Conservation (phyloP, 2,329 filamentous ascomycete species). For the Colletotrichum endophyticum region DNA sequence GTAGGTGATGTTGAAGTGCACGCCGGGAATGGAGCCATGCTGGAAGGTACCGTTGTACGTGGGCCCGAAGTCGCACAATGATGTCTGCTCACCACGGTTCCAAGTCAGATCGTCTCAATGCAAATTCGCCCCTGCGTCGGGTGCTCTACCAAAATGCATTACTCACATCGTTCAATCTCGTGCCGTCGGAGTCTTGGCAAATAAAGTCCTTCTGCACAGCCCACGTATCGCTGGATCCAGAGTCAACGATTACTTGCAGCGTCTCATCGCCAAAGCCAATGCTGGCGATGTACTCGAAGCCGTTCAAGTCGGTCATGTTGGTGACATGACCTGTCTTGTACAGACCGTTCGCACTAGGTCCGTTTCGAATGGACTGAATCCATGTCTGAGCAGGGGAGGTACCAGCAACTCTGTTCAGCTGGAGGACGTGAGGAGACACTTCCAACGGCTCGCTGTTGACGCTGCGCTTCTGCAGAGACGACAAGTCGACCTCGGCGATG, state of each 20-base stretch:
- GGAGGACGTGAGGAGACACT: neutral
- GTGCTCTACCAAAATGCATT: neutral
- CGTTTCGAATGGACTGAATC: neutral
- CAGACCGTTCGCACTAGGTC: neutral
- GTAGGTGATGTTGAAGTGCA: constrained; percentile 49
- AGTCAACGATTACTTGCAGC: constrained; percentile 46
- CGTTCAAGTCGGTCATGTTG: neutral
- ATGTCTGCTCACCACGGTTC: neutral
- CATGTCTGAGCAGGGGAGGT: neutral
- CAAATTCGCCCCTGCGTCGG: neutral
- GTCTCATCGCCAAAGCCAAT: constrained; percentile 33
- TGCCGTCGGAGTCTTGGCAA: constrained; percentile 32
- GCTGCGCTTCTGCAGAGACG: neutral
- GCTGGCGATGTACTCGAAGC: constrained; percentile 2
- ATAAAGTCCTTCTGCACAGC: constrained; percentile 35
- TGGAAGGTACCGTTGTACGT: constrained; percentile 35
- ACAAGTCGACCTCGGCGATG: neutral
- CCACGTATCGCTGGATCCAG: constrained; percentile 53
- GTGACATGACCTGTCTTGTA: neutral
- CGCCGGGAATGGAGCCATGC: constrained; percentile 33
- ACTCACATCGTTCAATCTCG: neutral
- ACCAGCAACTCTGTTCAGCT: neutral
- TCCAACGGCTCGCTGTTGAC: neutral
- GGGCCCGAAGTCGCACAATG: constrained; percentile 27
- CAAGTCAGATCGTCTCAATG: neutral